Base-by-base conservation (phyloP, 768 basidiomycete genomes). In the Tylopilus plumbeoviolaceoides region DNA sequence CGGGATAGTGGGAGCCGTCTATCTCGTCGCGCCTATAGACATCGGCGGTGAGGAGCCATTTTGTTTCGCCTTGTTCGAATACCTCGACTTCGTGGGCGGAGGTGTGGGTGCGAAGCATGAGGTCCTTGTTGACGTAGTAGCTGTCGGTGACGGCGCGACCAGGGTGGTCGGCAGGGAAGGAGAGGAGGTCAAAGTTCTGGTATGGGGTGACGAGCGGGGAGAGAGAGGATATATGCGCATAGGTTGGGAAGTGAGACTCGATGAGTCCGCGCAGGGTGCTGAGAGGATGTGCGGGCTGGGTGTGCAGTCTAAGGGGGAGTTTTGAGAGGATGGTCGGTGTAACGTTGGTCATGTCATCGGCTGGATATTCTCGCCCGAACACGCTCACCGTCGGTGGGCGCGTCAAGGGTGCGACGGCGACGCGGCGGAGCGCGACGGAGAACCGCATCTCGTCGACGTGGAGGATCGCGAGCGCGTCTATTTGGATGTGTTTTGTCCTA, bases 1-100 rank as follows among this genome's bases (percentile, higher is more conserved):
- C 91, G 6, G 97, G 97, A 68, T 98, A 97, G 67, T 99, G 97
- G 9, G 89, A 90, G 12, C 82, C 80, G 73, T 99, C 97, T 56
- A 99, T 98, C 72, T 98, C 97, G 79, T 99, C 97, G 62, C 97
- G 83, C 46, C 97, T 75, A 71, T 98, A 99, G 48, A 99, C 97
- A 73, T 99, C 97, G 28, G 97, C 94, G 9, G 93, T 89, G 21
- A 98, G 76, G 30, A 99, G 76, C 91, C 95, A 99, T 48, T 79
- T 79, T 20, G 87, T 83, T 57, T 86, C 76, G 6, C 91, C 91
- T 41, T 75, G 73, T 30, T 79, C 71, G 69, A 97, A 98, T 7
- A 85, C 84, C 54, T 97, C 94, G 30, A 98, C 89, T 73, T 99
- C 95, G 67, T 99, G 97, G 5, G 97, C 92, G n/a, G 90, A 93